These are phyloP conservation scores for Schizopora paradoxa DNA, from an alignment of 1,284 basidiomycete species.

Conservation along the genomic window DNA sequence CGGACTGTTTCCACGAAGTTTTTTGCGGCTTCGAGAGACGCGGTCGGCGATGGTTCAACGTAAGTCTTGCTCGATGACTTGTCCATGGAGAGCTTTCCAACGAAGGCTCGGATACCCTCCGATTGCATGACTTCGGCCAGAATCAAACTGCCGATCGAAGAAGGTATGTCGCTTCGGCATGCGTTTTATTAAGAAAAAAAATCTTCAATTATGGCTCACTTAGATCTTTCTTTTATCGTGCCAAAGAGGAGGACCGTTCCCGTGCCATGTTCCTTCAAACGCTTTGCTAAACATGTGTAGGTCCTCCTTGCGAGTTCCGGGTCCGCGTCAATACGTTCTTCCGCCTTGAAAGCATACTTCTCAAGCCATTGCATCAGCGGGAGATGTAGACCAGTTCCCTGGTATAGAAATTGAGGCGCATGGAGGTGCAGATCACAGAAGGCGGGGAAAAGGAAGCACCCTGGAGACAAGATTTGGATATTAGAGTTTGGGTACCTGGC, in stretches of 20 bases:
- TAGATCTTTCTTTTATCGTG: constrained; percentile 73
- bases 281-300: constrained; percentile 56
- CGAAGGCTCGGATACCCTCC: constrained; percentile 69
- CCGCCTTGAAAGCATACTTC: constrained; percentile 72
- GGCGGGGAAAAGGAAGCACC: constrained; percentile 67
- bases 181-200: not conserved
- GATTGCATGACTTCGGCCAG: constrained; percentile 67
- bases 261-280: constrained; percentile 68
- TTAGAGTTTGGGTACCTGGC: constrained; percentile 8
- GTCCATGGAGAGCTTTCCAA: constrained; percentile 86
- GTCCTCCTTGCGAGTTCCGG: constrained; percentile 55
- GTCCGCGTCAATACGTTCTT: constrained; percentile 66
- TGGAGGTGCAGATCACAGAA: constrained; percentile 83
- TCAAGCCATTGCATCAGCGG: constrained; percentile 82
- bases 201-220: constrained; percentile 41
- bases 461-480: constrained; percentile 35
- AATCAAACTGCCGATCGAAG: constrained; percentile 47
- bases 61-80: constrained; percentile 69
- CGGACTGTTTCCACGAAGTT: constrained; percentile 53
- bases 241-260: constrained; percentile 75
- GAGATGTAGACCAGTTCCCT: constrained; percentile 78
- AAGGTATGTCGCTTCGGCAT: not conserved
- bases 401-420: constrained; percentile 82
- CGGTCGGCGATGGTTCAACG: constrained; percentile 50
- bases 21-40: constrained; percentile 45